Evolutionary conservation across 768 basidiomycete species (phyloP).

Genomic region (Favolaschia claudopus): DNA sequence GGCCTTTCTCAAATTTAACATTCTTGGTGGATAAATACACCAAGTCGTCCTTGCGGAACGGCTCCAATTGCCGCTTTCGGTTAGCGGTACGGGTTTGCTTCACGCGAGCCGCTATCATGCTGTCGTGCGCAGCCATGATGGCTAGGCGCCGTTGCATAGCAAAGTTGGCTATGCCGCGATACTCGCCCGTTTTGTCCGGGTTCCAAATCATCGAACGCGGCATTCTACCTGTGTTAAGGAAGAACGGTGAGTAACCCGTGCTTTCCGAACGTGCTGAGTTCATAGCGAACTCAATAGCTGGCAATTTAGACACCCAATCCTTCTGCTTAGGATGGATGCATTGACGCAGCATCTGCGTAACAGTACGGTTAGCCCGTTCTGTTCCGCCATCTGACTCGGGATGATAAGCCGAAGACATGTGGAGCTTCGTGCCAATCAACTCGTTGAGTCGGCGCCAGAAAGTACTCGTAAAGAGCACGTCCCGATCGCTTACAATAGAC

Average conservation of each 20-base stretch:
- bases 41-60: constrained; percentile 33
- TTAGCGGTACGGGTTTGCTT: constrained; percentile 33
- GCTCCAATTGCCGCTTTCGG: constrained; percentile 14
- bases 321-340: too few species aligned
- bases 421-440: not conserved
- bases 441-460: not conserved
- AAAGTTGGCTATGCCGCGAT: constrained; percentile 5
- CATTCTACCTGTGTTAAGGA: constrained; percentile 24
- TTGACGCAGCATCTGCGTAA: too few species aligned
- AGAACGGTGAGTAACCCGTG: constrained; percentile 26
- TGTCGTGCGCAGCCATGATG: constrained; percentile 36
- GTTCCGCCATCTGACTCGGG: too few species aligned
- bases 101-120: too few species aligned
- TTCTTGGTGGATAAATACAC: constrained; percentile 36
- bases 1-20: too few species aligned
- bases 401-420: constrained; percentile 31
- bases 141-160: constrained; percentile 17
- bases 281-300: too few species aligned
- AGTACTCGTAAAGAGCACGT: too few species aligned
- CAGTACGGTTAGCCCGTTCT: too few species aligned
- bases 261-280: constrained; percentile 28
- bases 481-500: not conserved
- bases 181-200: not conserved
- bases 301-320: too few species aligned
- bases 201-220: constrained; percentile 29